Conservation (phyloP, 2,329 filamentous ascomycete species). For the Xylariaceae sp. region DNA sequence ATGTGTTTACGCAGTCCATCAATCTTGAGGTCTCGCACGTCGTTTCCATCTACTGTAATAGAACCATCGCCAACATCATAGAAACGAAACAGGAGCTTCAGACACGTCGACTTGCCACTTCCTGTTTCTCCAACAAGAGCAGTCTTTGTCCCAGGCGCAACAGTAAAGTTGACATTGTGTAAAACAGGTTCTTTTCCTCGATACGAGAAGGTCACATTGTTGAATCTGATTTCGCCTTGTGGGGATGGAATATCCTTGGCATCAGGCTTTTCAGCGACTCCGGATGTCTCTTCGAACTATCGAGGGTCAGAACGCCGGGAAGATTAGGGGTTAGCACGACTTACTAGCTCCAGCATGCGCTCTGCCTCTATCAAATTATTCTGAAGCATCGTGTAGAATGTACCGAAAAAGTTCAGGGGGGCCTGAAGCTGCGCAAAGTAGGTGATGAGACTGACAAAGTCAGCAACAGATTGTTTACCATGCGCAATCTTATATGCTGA, state of each 20-base stretch:
- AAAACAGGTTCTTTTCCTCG: constrained; percentile 39
- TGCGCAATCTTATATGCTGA: constrained; percentile 61
- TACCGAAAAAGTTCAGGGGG: constrained; percentile 60
- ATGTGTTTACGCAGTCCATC: constrained; percentile 51
- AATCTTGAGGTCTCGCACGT: constrained; percentile 46
- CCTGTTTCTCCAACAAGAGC: constrained; percentile 47
- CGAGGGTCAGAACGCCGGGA: constrained; percentile 1
- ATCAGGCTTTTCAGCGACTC: constrained; percentile 41
- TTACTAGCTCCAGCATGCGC: constrained; percentile 43
- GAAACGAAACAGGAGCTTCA: constrained; percentile 58
- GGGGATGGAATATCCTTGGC: constrained; percentile 33
- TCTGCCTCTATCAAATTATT: constrained; percentile 47
- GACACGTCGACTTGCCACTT: constrained; percentile 55
- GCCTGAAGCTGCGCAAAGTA: constrained; percentile 39
- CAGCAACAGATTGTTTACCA: constrained; percentile 50
- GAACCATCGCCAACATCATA: constrained; percentile 54
- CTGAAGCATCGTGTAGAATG: constrained; percentile 46
- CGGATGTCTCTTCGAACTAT: constrained; percentile 42
- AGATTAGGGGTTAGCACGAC: constrained; percentile 4
- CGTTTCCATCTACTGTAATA: constrained; percentile 55
- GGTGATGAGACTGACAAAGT: constrained; percentile 47
- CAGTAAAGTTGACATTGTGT: constrained; percentile 40
- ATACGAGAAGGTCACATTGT: constrained; percentile 44
- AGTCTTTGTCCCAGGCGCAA: constrained; percentile 43
- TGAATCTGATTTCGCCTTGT: constrained; percentile 40